Percentiles rank a stretch among this genome's conserved stretches.
Evolutionary conservation across 306 rosid species (phyloP).

Genomic region (Astragalus glycyphyllos): DNA sequence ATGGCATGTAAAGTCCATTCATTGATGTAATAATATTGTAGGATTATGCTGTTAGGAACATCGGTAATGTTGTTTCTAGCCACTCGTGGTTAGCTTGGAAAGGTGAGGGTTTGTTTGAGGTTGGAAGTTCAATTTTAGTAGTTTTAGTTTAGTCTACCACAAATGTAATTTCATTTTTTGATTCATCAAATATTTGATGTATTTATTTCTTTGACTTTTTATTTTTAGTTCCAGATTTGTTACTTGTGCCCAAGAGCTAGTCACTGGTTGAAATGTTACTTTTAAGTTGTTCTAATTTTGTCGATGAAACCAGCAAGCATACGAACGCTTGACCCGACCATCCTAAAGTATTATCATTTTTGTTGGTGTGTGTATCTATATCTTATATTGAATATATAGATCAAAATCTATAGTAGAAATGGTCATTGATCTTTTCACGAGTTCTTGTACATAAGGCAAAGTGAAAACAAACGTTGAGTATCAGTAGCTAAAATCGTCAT

Average conservation of each 20-base stretch:
- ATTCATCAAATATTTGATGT: constrained; percentile 13
- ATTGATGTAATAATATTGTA: constrained; percentile 49
- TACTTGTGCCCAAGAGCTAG: not conserved
- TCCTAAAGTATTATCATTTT: not conserved
- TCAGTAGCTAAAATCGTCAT: not conserved
- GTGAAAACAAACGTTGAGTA: not conserved
- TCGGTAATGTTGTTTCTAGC: constrained; percentile 17
- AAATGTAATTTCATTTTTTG: constrained; percentile 38
- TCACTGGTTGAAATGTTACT: constrained; percentile 17
- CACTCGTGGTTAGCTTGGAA: constrained; percentile 21
- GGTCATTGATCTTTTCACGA: not conserved
- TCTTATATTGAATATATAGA: not conserved
- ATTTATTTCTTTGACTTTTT: not conserved
- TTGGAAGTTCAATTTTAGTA: constrained; percentile 24
- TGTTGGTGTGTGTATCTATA: not conserved
- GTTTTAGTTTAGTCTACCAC: constrained; percentile 18
- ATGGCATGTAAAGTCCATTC: constrained; percentile 54
- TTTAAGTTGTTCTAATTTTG: constrained; percentile 2
- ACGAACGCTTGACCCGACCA: not conserved
- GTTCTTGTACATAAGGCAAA: constrained; percentile 7
- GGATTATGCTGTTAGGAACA: constrained; percentile 39
- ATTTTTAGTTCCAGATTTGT: not conserved
- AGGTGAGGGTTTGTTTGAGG: constrained; percentile 33
- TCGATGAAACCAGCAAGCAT: constrained; percentile 12
- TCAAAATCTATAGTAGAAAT: too few relatives aligned